Evolutionary conservation across 2,329 filamentous ascomycete genomes (phyloP), one percentile per base, ranked within the genome.

Genomic region (Dactylellina haptotyla): DNA sequence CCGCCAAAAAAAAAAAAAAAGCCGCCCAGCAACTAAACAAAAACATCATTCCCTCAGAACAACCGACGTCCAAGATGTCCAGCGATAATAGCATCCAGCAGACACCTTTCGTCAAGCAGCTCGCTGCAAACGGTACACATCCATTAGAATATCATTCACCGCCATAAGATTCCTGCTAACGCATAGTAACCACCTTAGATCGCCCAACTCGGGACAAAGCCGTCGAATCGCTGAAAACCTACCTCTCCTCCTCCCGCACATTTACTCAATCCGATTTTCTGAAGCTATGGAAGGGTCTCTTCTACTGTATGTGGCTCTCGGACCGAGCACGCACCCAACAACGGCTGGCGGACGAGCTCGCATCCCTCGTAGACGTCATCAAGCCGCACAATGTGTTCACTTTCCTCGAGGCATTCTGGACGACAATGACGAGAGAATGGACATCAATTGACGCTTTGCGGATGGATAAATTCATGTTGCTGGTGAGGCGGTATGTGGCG

Each of bases 281-380:
- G 73, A 97, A 97, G 83, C 86, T 98, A 76, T 97, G 93, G 92
- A 96, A 96, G 80, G 94, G 93, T 3, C 87, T 98, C 18, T 97
- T 95, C 84, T 97, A 93, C 85, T 88, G 69, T 79, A 87, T 95
- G 79, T 97, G 92, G 90, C 95, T 97, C 89, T 92, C 90, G 81
- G 93, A 97, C 84, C 91, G 93, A 51, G 89, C 93, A 9, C 83
- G 89, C n/a, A 89, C 91, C 1, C 94, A 97, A 83, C 93, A 97
- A 84, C 87, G 87, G 45, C 89, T 98, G 48, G 90, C 91, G 77
- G 83, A 85, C 76, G 89, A 93, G 75, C 89, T 98, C 63, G 90
- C 93, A 45, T 86, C 82, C 0, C 87, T 46, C 84, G 86, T 75
- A 18, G 65, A 66, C 12, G 61, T 76, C 1, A 74, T 78, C 43